These are phyloP conservation scores for Onygenales sp. DNA, from an alignment of 2,329 filamentous ascomycete genomes.

Conservation along the genomic window DNA sequence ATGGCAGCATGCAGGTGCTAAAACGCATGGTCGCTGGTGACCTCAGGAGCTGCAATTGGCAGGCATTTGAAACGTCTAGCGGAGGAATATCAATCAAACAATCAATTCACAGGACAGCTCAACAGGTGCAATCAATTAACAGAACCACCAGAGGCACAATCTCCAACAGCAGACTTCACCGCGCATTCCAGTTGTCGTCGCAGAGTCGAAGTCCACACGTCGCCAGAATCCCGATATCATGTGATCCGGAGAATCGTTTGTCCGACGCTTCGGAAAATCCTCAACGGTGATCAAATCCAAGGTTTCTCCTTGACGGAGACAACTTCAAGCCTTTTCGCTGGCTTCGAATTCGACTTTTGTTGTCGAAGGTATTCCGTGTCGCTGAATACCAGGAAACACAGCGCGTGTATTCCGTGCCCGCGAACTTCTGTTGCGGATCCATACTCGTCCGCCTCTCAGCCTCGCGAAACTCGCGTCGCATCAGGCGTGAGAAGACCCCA, in stretches of 20 bases:
- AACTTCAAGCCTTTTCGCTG: neutral
- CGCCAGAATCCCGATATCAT: neutral
- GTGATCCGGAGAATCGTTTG: neutral
- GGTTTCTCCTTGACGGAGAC: neutral
- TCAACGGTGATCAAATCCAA: neutral
- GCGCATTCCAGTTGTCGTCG: neutral
- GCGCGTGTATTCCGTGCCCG: neutral
- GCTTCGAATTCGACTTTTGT: neutral
- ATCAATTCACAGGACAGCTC: neutral
- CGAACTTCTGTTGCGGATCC: too few relatives aligned
- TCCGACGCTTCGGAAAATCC: neutral
- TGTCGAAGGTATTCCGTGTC: neutral
- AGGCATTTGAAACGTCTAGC: constrained; percentile 20
- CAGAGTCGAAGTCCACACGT: neutral
- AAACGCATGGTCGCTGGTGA: constrained; percentile 33
- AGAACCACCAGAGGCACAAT: neutral
- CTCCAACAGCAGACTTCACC: neutral
- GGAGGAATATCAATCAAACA: neutral
- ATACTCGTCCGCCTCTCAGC: too few relatives aligned
- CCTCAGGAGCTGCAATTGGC: constrained; percentile 17
- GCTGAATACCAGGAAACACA: neutral
- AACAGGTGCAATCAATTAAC: too few relatives aligned
- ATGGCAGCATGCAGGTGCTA: constrained; percentile 26
- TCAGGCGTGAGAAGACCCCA: neutral
- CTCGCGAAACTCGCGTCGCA: neutral